Base-by-base conservation (phyloP, 768 basidiomycete genomes). In the Termitomyces sp. region DNA sequence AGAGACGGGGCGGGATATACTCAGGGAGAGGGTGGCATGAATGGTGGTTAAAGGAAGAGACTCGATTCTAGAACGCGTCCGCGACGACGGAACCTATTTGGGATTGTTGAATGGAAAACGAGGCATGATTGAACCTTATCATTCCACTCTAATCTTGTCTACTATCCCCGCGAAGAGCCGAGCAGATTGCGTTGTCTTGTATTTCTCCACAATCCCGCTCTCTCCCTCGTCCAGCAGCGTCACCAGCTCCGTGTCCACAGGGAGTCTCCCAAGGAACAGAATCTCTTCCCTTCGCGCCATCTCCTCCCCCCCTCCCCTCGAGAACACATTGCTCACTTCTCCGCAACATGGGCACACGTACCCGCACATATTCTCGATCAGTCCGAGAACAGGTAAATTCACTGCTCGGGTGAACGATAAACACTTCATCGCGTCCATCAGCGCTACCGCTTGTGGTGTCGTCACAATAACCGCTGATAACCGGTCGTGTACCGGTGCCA, bases 301-400 rank as follows among this genome's bases (percentile, higher is more conserved):
- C 66, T 87, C 89, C 72, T 88, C 85, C 1, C 95, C 97, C 2
- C 97, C 97, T 16, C 94, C 94, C 4, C 86, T 89, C 8, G 95
- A 97, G 71, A 98, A 99, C 54, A 97, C 84, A 70, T 96, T 93
- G 76, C 87, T 93, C 64, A 98, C 78, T 71, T 98, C 95, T 16
- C 93, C 93, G 69, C 97, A 98, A 69, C 95, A 97, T 45, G 97
- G 97, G 68, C 96, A 98, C 20, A 89, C 91, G 74, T 97, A 98
- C 50, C 97, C 97, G 62, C 93, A 91, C 97, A 98, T 98, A 75
- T 98, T 99, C 70, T 98, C 97, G 65, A 99, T 87, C 50, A 99
- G 72, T 9, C 97, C 97, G 56, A 96, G 76, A 36, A 99, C 87
- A 14, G 89, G 94, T 13, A 98, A 77, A 51, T 84, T 82, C 63